phyloP scores from a whole-genome alignment of 495 filamentous ascomycete genomes.

The Chaetomidium leptoderma region DNA sequence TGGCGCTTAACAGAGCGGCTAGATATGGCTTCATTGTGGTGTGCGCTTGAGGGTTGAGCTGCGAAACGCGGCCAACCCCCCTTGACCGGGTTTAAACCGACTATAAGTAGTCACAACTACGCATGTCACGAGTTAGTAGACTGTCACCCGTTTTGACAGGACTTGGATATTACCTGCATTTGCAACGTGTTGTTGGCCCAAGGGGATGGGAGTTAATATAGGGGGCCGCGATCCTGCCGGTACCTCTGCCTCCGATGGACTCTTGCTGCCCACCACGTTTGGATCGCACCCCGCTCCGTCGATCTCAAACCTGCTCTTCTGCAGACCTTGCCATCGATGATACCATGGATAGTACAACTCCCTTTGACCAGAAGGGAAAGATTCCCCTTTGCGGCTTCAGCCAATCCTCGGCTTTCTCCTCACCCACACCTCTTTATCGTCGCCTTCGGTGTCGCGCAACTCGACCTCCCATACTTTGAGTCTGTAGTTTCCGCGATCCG shows the following conservation, averaged over 20 bases:
- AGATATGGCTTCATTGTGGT: neutral
- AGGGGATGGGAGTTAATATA: neutral
- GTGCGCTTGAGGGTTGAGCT: too few relatives aligned
- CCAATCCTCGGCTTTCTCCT: slow-evolving; percentile 44
- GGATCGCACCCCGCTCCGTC: too few relatives aligned
- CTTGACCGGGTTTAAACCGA: too few relatives aligned
- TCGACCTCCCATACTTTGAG: slow-evolving; percentile 58
- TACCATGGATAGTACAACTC: too few relatives aligned
- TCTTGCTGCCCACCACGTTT: too few relatives aligned
- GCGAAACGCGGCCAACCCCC: too few relatives aligned
- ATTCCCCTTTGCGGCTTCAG: too few relatives aligned
- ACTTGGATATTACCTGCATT: neutral
- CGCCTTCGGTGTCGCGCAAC: slow-evolving; percentile 34
- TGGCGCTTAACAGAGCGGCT: neutral
- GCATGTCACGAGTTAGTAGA: neutral
- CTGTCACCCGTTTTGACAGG: neutral
- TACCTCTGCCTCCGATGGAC: neutral
- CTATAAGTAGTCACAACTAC: too few relatives aligned
- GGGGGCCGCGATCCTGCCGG: neutral
- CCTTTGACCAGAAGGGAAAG: too few relatives aligned
- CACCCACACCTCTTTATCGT: slow-evolving; percentile 56
- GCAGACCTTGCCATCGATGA: too few relatives aligned
- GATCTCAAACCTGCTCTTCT: too few relatives aligned
- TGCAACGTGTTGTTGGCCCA: neutral
- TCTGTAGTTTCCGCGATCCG: slow-evolving; percentile 55